Evolutionary conservation across 352 stramenopile species (phyloP), one percentile per base, ranked within the genome.

Genomic region (Phytopythium delawarense): DNA sequence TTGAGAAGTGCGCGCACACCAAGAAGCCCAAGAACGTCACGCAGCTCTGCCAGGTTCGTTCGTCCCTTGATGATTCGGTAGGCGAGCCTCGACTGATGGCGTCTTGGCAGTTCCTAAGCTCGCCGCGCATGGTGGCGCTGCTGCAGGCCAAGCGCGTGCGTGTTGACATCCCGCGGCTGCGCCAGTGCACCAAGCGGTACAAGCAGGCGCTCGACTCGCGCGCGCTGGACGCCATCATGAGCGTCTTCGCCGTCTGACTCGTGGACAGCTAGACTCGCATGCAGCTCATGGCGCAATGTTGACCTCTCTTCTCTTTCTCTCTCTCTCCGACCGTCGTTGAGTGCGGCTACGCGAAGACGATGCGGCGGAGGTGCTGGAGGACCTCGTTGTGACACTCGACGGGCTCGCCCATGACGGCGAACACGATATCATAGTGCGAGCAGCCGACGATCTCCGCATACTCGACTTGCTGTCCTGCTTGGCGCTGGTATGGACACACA

Each of bases 11-110:
- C 44, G 72, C 71, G 28, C 70, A 72, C 53, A 79, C 80, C 30
- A 79, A 69, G 46, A 89, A 92, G 34, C 79, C 78, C 39, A 89
- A 89, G 65, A 92, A 92, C 67, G 79, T 92, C 57, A 92, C 83
- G 23, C 83, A 92, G 63, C 58, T 92, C 40, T 89, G 80, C 25
- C 83, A 91, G 78, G 81, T 89, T 46, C 54, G 16, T 12, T 12
- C 18, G 21, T 20, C 16, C 12, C 1, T 54, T 23, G 9, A 52
- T 52, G 45, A 18, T 32, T 20, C n/a, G 11, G 8, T 60, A 35
- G 28, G 28, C 28, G 28, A 32, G 28, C 28, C 53, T 35, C 52
- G 20, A 34, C 21, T 52, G 45, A 30, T 52, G 34, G 3, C 12
- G 35, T 16, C 35, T 11, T 40, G 35, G 39, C 46, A 92, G 80